phyloP scores from a whole-genome alignment of 305 asterid genomes.

The Rubia tinctorum region DNA sequence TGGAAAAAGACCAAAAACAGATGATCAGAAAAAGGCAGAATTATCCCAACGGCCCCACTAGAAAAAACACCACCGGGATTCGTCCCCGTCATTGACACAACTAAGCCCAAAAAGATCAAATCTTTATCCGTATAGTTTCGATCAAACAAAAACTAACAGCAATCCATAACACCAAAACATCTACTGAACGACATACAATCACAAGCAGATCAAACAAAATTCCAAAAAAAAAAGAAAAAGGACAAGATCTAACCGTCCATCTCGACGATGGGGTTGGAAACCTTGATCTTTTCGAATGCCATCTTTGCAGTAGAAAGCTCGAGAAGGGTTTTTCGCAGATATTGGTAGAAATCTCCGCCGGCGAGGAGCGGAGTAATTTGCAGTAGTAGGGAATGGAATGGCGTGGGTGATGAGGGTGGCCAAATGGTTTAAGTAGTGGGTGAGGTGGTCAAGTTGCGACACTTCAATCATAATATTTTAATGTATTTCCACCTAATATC shows the following conservation, averaged over 20 bases:
- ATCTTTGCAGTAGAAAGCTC: conserved; percentile 24
- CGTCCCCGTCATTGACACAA: not conserved
- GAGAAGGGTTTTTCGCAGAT: not conserved
- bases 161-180: conserved; percentile 14
- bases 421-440: not conserved
- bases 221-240: not conserved
- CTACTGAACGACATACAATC: not conserved
- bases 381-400: not conserved
- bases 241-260: conserved; percentile 80
- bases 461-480: not conserved
- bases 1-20: not conserved
- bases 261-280: conserved; percentile 92
- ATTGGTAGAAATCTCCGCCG: conserved; percentile 12
- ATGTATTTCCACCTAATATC: conserved; percentile 2
- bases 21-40: not conserved
- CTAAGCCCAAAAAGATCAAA: not conserved
- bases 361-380: not conserved
- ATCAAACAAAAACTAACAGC: not conserved
- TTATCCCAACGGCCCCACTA: conserved; percentile 12
- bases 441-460: conserved; percentile 12
- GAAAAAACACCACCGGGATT: not conserved
- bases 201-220: conserved; percentile 12
- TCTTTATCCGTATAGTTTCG: not conserved
- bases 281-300: conserved; percentile 87
- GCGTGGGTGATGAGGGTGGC: not conserved